Conservation (phyloP, 2,329 filamentous ascomycete genomes). For the Colletotrichum australisinense region DNA sequence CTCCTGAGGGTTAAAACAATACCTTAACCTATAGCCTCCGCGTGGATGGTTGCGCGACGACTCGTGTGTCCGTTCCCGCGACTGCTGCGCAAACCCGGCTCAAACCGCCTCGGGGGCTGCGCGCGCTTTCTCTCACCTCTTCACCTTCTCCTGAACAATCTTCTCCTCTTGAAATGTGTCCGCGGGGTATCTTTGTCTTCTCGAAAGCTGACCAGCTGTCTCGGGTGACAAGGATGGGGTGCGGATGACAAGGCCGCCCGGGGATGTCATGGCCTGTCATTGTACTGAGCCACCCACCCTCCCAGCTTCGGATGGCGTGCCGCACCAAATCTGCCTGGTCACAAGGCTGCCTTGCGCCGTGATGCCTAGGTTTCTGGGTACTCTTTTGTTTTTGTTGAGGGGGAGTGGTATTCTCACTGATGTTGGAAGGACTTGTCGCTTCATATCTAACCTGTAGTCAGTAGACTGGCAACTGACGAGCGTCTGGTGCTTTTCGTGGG, state of each 20-base stretch:
- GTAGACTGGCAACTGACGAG: neutral
- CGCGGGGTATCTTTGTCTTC: slow-evolving; percentile 9
- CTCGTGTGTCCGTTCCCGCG: neutral
- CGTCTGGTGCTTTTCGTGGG: slow-evolving; percentile 1
- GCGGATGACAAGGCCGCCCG: slow-evolving; percentile 26
- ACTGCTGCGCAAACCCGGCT: neutral
- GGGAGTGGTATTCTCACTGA: neutral
- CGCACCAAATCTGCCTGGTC: slow-evolving; percentile 33
- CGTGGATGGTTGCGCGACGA: neutral
- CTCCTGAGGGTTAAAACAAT: neutral
- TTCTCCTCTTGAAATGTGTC: neutral
- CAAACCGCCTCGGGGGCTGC: neutral
- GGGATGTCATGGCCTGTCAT: slow-evolving; percentile 27
- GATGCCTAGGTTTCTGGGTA: neutral
- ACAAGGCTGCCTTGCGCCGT: slow-evolving; percentile 31
- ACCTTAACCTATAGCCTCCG: neutral
- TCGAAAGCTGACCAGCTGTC: slow-evolving; percentile 25
- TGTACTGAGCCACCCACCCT: slow-evolving; percentile 30
- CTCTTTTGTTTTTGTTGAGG: slow-evolving; percentile 13
- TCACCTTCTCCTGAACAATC: neutral
- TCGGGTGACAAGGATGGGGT: slow-evolving; percentile 16
- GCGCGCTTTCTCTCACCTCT: neutral
- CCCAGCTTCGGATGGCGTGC: slow-evolving; percentile 32
- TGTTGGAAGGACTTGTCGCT: neutral
- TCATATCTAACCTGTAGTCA: slow-evolving; percentile 14